Evolutionary conservation across 257 asterid genomes (phyloP).

Genomic region (Lithospermum erythrorhizon): DNA sequence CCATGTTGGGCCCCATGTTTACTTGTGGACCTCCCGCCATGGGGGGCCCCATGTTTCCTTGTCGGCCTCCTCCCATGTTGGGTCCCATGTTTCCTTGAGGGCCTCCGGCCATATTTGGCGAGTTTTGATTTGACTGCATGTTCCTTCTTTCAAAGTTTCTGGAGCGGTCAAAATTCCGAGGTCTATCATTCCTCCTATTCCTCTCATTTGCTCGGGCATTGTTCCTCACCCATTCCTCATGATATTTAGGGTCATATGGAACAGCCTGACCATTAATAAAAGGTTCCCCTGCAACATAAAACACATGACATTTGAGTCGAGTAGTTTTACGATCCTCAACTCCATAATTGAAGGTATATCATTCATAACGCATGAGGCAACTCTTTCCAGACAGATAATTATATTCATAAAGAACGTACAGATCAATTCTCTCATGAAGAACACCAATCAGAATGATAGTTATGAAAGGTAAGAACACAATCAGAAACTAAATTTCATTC

Average conservation of each 20-base stretch:
- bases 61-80: neutral
- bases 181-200: slow-evolving; percentile 75
- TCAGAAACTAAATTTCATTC: too few relatives aligned
- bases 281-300: slow-evolving; percentile 68
- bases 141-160: slow-evolving; percentile 44
- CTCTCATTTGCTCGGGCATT: slow-evolving; percentile 73
- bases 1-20: neutral
- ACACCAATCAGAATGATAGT: too few relatives aligned
- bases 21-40: slow-evolving; percentile 2
- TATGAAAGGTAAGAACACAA: too few relatives aligned
- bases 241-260: slow-evolving; percentile 88
- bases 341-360: too few relatives aligned
- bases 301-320: neutral
- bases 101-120: neutral
- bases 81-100: neutral
- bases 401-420: too few relatives aligned
- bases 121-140: slow-evolving; percentile 3
- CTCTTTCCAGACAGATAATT: too few relatives aligned
- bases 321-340: too few relatives aligned
- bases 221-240: slow-evolving; percentile 93
- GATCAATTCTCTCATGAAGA: too few relatives aligned
- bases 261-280: slow-evolving; percentile 93
- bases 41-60: neutral
- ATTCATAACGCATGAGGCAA: too few relatives aligned
- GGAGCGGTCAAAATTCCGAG: slow-evolving; percentile 63